These are phyloP conservation scores for Acanthamoeba lenticulata DNA, from an alignment of 208 protist species.

Conservation along the genomic window DNA sequence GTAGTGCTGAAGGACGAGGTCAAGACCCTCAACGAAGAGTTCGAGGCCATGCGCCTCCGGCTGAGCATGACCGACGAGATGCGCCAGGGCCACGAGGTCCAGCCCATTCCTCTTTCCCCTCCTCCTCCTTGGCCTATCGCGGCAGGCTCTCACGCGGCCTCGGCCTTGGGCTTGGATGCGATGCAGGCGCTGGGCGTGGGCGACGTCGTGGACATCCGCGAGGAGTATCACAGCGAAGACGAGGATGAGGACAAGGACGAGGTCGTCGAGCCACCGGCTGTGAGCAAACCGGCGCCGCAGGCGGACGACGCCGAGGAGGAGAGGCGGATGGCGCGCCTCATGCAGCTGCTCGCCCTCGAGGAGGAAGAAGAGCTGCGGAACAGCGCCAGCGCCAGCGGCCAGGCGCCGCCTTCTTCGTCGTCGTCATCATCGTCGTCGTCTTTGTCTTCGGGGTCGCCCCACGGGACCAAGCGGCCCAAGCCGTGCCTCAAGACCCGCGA, in stretches of 20 bases:
- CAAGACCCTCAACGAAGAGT: conserved; percentile 44
- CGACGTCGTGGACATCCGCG: conserved; percentile 49
- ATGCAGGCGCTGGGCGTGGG: conserved; percentile 35
- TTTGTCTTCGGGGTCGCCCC: neutral
- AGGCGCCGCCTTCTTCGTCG: too few species aligned
- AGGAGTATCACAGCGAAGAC: conserved; percentile 55
- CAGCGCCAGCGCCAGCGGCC: neutral
- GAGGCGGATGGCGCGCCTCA: conserved; percentile 5
- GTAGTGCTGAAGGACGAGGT: conserved; percentile 44
- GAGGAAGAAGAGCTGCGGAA: conserved; percentile 22
- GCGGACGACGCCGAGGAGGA: conserved; percentile 26
- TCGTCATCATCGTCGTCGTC: neutral
- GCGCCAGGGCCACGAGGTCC: neutral
- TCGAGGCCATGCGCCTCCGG: neutral
- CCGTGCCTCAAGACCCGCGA: neutral
- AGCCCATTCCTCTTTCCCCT: too few species aligned
- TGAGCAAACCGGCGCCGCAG: neutral
- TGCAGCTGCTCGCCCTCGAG: conserved; percentile 35
- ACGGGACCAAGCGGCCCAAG: conserved; percentile 36
- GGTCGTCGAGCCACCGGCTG: neutral
- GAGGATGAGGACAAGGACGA: neutral
- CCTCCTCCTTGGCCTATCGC: too few species aligned
- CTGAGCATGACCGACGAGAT: conserved; percentile 36
- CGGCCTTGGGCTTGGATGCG: too few species aligned
- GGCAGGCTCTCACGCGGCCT: too few species aligned